A percentile compares a stretch with the other conserved stretches of the same genome.
Evolutionary conservation across 108 stramenopile genomes (phyloP).

Genomic region (Fragilaria crotonensis): DNA sequence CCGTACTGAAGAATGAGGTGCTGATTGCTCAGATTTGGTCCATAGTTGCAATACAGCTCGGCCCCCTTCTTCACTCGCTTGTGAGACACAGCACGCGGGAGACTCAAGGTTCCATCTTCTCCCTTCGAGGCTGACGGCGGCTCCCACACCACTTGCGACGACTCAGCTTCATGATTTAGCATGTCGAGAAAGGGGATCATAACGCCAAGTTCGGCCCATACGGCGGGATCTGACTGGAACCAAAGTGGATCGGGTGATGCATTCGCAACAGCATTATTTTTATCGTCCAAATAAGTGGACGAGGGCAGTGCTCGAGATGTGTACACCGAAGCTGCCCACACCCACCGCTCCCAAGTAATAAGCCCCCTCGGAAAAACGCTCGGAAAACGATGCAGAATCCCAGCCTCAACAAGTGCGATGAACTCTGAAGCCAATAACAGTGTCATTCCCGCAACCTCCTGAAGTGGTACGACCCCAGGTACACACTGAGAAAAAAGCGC

Average conservation of each 20-base stretch:
- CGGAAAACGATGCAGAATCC: slow-evolving; percentile 60
- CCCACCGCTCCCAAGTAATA: slow-evolving; percentile 87
- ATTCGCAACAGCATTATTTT: slow-evolving; percentile 23
- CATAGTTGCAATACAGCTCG: slow-evolving; percentile 68
- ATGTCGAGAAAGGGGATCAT: slow-evolving; percentile 84
- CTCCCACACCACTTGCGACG: slow-evolving; percentile 58
- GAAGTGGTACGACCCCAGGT: slow-evolving; percentile 59
- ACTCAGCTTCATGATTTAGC: slow-evolving; percentile 78
- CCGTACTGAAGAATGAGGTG: slow-evolving; percentile 72
- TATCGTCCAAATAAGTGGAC: slow-evolving; percentile 38
- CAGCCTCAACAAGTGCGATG: slow-evolving; percentile 66
- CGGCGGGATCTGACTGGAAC: slow-evolving; percentile 43
- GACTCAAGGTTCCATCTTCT: slow-evolving; percentile 16
- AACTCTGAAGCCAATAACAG: slow-evolving; percentile 65
- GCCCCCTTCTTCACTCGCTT: slow-evolving; percentile 67
- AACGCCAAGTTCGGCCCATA: slow-evolving; percentile 78
- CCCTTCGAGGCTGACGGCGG: slow-evolving; percentile 5
- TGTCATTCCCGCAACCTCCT: slow-evolving; percentile 68
- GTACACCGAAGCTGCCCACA: slow-evolving; percentile 77
- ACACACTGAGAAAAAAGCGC: slow-evolving; percentile 73
- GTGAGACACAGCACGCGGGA: slow-evolving; percentile 27
- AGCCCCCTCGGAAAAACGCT: slow-evolving; percentile 59
- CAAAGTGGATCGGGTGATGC: slow-evolving; percentile 1
- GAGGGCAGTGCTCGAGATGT: slow-evolving; percentile 62
- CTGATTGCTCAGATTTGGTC: slow-evolving; percentile 43